A percentile compares a stretch with the other conserved stretches of the same genome.
Conservation (phyloP, 164 flowering plant genomes). For the Annona squamosa region DNA sequence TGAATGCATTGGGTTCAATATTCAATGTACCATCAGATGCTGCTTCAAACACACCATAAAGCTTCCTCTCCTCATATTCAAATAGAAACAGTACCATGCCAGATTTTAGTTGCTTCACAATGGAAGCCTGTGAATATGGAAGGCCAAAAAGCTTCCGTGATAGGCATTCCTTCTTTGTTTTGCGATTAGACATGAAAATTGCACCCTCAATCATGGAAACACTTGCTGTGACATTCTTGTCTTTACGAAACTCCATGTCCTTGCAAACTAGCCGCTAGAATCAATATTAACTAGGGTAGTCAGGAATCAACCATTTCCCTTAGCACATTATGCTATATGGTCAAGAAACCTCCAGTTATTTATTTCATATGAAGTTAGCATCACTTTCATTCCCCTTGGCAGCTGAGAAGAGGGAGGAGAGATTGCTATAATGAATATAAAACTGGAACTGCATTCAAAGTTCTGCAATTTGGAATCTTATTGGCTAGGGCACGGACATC, state of each 20-base stretch:
- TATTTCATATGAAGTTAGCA: too few relatives aligned
- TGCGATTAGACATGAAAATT: conserved; percentile 59
- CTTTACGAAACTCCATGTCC: conserved; percentile 23
- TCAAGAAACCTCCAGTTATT: background rate
- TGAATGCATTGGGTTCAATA: conserved; percentile 50
- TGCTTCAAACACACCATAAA: conserved; percentile 66
- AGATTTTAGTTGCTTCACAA: conserved; percentile 49
- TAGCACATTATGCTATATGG: background rate
- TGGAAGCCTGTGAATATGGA: conserved; percentile 28
- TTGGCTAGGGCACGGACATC: too few relatives aligned
- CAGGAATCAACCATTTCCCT: background rate
- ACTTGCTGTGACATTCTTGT: conserved; percentile 14
- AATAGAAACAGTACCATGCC: conserved; percentile 73
- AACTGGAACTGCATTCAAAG: too few relatives aligned
- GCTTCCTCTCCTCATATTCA: conserved; percentile 52
- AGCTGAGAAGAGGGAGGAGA: too few relatives aligned
- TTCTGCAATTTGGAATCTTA: too few relatives aligned
- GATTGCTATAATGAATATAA: too few relatives aligned
- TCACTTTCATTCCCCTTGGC: too few relatives aligned
- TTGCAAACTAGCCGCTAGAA: conserved; percentile 11
- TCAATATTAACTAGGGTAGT: background rate
- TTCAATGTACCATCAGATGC: conserved; percentile 54
- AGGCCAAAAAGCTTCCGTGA: conserved; percentile 49
- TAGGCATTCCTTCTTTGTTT: conserved; percentile 52
- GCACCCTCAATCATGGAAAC: conserved; percentile 43